Evolutionary conservation across 352 stramenopile species (phyloP), one percentile per base, ranked within the genome.

Genomic region (Globisporangium paddicum): DNA sequence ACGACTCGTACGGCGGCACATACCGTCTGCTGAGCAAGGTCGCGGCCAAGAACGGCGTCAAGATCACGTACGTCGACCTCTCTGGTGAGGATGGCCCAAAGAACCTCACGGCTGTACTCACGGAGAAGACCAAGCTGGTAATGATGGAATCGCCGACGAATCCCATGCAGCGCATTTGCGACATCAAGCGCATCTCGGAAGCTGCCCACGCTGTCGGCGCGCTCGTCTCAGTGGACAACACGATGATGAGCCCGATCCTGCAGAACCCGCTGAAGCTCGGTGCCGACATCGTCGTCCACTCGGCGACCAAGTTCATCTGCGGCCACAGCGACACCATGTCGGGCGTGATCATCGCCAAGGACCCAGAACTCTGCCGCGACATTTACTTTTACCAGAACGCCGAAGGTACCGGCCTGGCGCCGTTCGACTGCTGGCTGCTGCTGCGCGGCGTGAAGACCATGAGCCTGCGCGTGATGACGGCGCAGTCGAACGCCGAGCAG

Each of bases 121-220:
- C 75, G 26, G 56, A 72, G 54, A 89, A 87, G 60, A 98, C 92
- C 8, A 97, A 95, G 59, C 67, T 99, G 47, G 84, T 99, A 45
- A 98, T 97, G 95, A 94, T 98, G 62, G 96, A 99, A 75, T 97
- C 89, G 25, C 96, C 96, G 5, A 98, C 96, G 2, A 99, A 99
- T 71, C 96, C 96, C 10, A 98, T 95, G 75, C 85, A 98, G 62
- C 89, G 96, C 64, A 86, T 99, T 40, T 95, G 87, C 51, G 91
- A 98, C 78, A 98, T 99, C 63, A 60, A 71, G 44, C 73, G 70
- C 25, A 75, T 98, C 21, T 80, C 86, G 11, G 67, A 77, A 35
- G 66, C 93, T 19, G 86, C 94, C 2, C 92, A 98, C 55, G 66
- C 72, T 1, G 69, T 96, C 18, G 83, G 81, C 26, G 72, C 82